Evolutionary conservation across 1,139 yeast species (phyloP), one percentile per base, ranked within the genome.

Genomic region (Pichia sp.): DNA sequence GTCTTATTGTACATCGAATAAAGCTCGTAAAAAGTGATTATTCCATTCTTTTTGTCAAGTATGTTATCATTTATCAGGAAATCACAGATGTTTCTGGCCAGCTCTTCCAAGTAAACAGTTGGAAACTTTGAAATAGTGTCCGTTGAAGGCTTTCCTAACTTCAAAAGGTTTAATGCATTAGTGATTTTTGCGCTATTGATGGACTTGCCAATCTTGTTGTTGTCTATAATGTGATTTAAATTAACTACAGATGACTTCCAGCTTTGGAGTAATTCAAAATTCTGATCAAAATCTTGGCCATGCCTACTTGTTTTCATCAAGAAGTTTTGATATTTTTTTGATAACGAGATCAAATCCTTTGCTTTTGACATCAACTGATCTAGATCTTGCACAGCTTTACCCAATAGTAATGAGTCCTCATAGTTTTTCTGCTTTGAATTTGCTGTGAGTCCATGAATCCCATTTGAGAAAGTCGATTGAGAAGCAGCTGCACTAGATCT

Each of bases 351-450:
- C 50, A 92, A 78, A 55, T 91, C 95, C 62, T 83, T 83, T 1
- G 92, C 95, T 59, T 87, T 80, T 30, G 83, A 77, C 85, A 90
- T 85, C 51, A 92, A 73, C 48, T 86, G 85, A 59, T 86, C 86
- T 49, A 92, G 71, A 67, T 90, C 97, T 54, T 85, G 87, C 45
- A 92, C 71, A 0, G 97, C 91, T 38, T 80, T 78, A 41, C 82
- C 79, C 53, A 91, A 73, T 0, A 91, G 76, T 24, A 76, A 67
- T 56, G 87, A 89, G 59, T 85, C 87, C 51, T 80, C 78, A 55
- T 77, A 75, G 9, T 87, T 73, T 61, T 80, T 79, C 46, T 75
- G 73, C 58, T 81, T 85, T 47, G 85, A 83, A 10, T 78, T 71
- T 51, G 75, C 75, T 60, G 90, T 88, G 24, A 92, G 73, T 1